A percentile compares a stretch with the other conserved stretches of the same genome.
These are phyloP conservation scores for Zygoascus meyerae DNA, from an alignment of 1,139 yeast genomes.

Conservation along the genomic window DNA sequence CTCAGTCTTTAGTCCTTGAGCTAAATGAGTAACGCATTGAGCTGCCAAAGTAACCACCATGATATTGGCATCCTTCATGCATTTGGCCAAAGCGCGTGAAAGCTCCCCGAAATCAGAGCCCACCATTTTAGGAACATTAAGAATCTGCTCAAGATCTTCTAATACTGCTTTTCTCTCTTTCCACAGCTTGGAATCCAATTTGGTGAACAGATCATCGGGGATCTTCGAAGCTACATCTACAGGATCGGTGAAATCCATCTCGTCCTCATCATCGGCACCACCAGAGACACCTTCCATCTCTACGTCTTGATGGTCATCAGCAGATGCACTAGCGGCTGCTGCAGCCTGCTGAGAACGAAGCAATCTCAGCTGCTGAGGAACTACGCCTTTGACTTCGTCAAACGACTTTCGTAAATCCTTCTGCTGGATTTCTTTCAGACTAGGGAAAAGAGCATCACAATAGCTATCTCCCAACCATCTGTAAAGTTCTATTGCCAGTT, in stretches of 20 bases:
- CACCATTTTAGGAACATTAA: slow-evolving; percentile 45
- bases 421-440: slow-evolving; percentile 86
- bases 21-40: slow-evolving; percentile 55
- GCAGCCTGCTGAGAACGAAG: slow-evolving; percentile 48
- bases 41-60: slow-evolving; percentile 84
- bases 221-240: slow-evolving; percentile 59
- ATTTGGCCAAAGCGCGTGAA: slow-evolving; percentile 56
- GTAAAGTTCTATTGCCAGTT: slow-evolving; percentile 63
- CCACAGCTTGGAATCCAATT: slow-evolving; percentile 69
- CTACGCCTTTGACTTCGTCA: slow-evolving; percentile 42
- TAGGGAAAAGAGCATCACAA: slow-evolving; percentile 55
- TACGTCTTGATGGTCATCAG: slow-evolving; percentile 18
- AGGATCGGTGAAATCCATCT: slow-evolving; percentile 50
- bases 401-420: slow-evolving; percentile 73
- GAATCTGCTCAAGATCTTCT: slow-evolving; percentile 54
- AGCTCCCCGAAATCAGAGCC: slow-evolving; percentile 67
- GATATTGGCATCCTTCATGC: slow-evolving; percentile 84
- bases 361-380: slow-evolving; percentile 58
- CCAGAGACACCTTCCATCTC: slow-evolving; percentile 22
- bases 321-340: slow-evolving; percentile 24
- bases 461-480: slow-evolving; percentile 71
- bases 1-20: slow-evolving; percentile 55
- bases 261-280: slow-evolving; percentile 39
- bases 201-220: slow-evolving; percentile 54
- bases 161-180: slow-evolving; percentile 85